These are phyloP conservation scores for Malus fusca DNA, from an alignment of 306 rosid species.

Conservation along the genomic window DNA sequence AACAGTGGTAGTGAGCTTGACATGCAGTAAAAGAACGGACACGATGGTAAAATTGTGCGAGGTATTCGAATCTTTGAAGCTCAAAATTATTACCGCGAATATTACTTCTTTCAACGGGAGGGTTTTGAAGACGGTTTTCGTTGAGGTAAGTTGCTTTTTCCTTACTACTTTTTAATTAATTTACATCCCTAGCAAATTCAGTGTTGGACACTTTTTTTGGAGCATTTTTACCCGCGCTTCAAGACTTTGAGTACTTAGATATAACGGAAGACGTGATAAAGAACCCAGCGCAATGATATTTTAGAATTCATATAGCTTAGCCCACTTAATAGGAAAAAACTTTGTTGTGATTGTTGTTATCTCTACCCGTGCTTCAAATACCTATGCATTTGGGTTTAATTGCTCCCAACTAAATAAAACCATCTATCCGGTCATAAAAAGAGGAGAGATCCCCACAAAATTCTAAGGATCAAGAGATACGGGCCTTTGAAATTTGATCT, in stretches of 20 bases:
- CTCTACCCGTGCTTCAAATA: too few relatives aligned
- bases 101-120: slow-evolving; percentile 64
- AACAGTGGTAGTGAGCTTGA: slow-evolving; percentile 69
- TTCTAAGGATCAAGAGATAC: too few relatives aligned
- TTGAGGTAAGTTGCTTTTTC: slow-evolving; percentile 43
- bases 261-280: rapidly evolving
- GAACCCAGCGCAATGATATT: rapidly evolving
- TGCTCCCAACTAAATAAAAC: too few relatives aligned
- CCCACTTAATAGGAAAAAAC: too few relatives aligned
- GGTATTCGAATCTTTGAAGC: slow-evolving; percentile 85
- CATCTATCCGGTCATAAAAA: too few relatives aligned
- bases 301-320: rapidly evolving
- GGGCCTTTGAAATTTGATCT: rapidly evolving
- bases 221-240: too few relatives aligned
- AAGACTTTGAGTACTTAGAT: too few relatives aligned
- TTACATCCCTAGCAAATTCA: neutral
- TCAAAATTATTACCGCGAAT: slow-evolving; percentile 68
- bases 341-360: too few relatives aligned
- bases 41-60: slow-evolving; percentile 89
- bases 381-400: too few relatives aligned
- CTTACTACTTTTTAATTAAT: neutral
- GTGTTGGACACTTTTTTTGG: neutral
- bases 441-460: too few relatives aligned
- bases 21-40: slow-evolving; percentile 70
- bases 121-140: slow-evolving; percentile 76